Conservation (phyloP, 2,329 filamentous ascomycete species). For the Diaporthe sp. region DNA sequence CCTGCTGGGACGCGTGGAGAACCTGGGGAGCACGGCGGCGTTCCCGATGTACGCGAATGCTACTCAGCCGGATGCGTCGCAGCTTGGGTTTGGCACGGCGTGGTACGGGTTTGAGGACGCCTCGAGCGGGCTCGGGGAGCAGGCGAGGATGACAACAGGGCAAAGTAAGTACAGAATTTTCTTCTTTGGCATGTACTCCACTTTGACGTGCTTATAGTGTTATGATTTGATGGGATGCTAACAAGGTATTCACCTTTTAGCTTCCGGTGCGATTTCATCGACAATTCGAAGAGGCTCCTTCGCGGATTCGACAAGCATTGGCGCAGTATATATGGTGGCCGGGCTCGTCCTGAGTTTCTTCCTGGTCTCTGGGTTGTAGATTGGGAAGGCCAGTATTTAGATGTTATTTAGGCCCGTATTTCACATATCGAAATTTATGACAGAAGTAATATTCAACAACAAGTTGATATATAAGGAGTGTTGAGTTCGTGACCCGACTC, state of each 20-base stretch:
- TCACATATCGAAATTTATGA: too few species aligned
- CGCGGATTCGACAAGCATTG: background rate
- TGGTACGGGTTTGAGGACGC: constrained; percentile 23
- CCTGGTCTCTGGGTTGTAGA: background rate
- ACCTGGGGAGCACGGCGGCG: constrained; percentile 29
- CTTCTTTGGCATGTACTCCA: too few species aligned
- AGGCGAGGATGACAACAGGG: background rate
- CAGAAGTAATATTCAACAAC: background rate
- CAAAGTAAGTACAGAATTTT: background rate
- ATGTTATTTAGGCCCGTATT: too few species aligned
- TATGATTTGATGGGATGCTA: background rate
- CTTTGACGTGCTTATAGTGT: background rate
- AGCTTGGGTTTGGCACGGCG: constrained; percentile 37
- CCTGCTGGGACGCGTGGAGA: constrained; percentile 35
- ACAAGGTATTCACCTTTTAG: background rate
- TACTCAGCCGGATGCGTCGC: constrained; percentile 30
- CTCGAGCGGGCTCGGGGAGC: background rate
- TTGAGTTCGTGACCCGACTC: background rate
- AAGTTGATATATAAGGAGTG: too few species aligned
- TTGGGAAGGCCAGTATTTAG: background rate
- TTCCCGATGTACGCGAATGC: constrained; percentile 37
- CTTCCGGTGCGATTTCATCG: background rate
- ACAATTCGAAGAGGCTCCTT: background rate
- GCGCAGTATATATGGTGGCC: background rate
- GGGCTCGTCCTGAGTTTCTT: background rate